Evolutionary conservation across 768 basidiomycete species (phyloP), one percentile per base, ranked within the genome.

Genomic region (Pleurotus ostreatus): DNA sequence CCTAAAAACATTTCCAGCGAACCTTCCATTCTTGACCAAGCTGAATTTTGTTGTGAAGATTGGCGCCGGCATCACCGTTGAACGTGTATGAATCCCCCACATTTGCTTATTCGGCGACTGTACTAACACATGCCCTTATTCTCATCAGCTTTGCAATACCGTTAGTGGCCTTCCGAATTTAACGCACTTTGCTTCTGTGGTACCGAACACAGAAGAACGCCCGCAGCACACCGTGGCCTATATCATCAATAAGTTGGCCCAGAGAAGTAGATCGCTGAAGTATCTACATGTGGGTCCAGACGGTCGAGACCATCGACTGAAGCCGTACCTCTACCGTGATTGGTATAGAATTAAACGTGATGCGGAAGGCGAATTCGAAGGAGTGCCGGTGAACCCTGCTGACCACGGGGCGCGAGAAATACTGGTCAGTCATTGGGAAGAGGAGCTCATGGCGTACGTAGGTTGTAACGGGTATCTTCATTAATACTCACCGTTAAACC

Each of bases 201-300:
- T 53, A 25, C 51, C 51, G 18, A 53, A 53, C 20, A 53, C 51
- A 16, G 51, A 53, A 25, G 51, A 53, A 22, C 51, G 51, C 15
- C 38, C 51, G 4, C 39, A 12, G 6, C 51, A 53, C 37, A 53
- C 51, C 9, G 51, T 53, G n/a, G 38, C 16, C 34, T 53, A 16
- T 22, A 22, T 30, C 39, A 53, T 53, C 8, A 25, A 53, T 13
- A 37, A 39, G 13, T 40, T 53, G 22, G 51, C 51, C 22, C 23
- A 18, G 15, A 16, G 38, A 5, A 22, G 37, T 16, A 23, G 9
- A 4, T 40, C n/a, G 15, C 51, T 41, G 23, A 13, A 53, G 51
- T 53, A 26, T 30, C 4, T 53, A 4, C 51, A 53, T 39, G 41
- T 53, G 12, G 51, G 51, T 18, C 51, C 51, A 11, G 51, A 53